These are phyloP conservation scores for Brasilioporus rufonigricans DNA, from an alignment of 768 basidiomycete species.

Conservation along the genomic window DNA sequence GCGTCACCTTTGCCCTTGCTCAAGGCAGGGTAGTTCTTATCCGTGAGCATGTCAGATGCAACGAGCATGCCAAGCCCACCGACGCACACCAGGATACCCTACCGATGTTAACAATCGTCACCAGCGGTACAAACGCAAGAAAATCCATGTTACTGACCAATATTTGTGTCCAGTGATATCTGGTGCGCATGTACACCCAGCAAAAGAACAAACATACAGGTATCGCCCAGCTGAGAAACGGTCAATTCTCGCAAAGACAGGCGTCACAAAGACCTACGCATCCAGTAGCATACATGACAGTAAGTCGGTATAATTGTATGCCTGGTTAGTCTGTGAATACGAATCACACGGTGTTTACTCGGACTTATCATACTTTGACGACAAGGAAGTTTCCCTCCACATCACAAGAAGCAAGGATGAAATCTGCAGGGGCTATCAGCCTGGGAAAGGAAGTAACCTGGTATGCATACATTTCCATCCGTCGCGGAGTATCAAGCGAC, in stretches of 20 bases:
- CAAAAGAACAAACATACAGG: constrained; percentile 82
- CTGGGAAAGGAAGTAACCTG: background rate
- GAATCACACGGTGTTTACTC: background rate
- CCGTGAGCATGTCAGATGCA: constrained; percentile 70
- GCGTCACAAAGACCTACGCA: constrained; percentile 49
- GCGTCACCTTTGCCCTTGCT: constrained; percentile 74
- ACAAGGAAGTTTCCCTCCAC: constrained; percentile 89
- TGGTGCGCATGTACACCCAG: constrained; percentile 78
- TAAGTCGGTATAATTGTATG: constrained; percentile 83
- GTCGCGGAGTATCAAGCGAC: constrained; percentile 63
- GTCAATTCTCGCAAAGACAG: background rate
- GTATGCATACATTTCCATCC: constrained; percentile 80
- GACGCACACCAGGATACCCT: constrained; percentile 75
- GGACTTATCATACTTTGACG: constrained; percentile 50
- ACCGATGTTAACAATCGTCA: background rate
- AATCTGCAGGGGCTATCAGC: constrained; percentile 44
- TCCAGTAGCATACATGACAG: constrained; percentile 92
- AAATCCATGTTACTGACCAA: constrained; percentile 43
- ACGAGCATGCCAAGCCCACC: constrained; percentile 80
- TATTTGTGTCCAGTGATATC: constrained; percentile 82
- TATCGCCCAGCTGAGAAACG: constrained; percentile 72
- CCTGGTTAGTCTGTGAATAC: constrained; percentile 36
- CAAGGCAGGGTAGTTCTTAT: constrained; percentile 69
- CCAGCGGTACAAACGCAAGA: background rate
- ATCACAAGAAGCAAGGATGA: constrained; percentile 75